Base-by-base conservation (phyloP, 306 rosid species). In the Sicyos edulis region DNA sequence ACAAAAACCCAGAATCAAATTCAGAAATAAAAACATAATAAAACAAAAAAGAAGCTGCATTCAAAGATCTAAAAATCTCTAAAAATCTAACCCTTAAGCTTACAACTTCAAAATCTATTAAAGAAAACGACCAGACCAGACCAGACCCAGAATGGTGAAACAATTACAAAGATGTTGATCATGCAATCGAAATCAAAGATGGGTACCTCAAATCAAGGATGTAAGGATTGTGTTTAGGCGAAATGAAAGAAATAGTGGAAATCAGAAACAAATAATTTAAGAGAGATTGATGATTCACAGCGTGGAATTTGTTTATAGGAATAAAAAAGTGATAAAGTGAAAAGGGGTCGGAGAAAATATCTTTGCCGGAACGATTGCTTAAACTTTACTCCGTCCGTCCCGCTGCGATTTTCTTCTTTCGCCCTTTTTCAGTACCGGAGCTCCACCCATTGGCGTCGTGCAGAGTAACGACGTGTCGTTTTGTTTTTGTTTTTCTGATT, bases 341-440 rank as follows among this genome's bases (percentile, higher is more conserved):
- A 64, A 62, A 62, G 15, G 50, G 69, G 17, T 62, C 50, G 4
- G 69, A 62, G 24, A n/a, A 62, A 64, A 64, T 64, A 64, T 5
- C 52, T 64, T 64, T 64, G 70, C 70, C 70, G 70, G 70, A 64
- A 64, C 40, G 52, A 63, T 63, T 63, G 70, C 52, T 63, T 63
- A 2, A 17, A 37, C 70, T 63, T 63, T 63, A 63, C 70, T 63
- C 70, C 29, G 29, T 63, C 70, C 70, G 29, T 63, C 70, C 70
- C 52, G 29, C n/a, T 63, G 26, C 29, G 16, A 63, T 51, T 63
- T 63, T 63, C 52, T 63, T 40, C 70, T 26, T n/a, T 40, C 70
- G 40, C 49, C 49, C 3, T 26, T 26, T 26, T 26, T 26, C 29
- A 26, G 29, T 26, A 26, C 29, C 3, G 29, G 29, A 26, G 29